Base-by-base conservation (phyloP, 1,284 basidiomycete species). In the Marasmius fiardii region DNA sequence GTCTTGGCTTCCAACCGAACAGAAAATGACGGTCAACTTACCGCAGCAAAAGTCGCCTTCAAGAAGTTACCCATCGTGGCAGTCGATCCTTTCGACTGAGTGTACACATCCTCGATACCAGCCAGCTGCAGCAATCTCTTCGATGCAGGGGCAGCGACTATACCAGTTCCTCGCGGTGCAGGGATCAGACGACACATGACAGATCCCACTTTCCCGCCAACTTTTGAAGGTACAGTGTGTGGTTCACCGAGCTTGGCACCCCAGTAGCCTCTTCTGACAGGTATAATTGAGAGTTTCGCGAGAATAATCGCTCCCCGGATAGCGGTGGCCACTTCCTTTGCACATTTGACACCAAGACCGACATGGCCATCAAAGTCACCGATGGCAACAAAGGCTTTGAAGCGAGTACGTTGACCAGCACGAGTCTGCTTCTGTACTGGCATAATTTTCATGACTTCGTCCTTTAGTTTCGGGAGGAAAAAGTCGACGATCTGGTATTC, bases 401-500 rank as follows among this genome's bases (percentile, higher is more conserved):
- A 99, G 64, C 96, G 92, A 62, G 97, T 99, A 68, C 97, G 93
- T 79, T 99, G 97, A 78, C 97, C 97, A 68, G 97, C 97, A 71
- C 94, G 95, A 61, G 97, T 99, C 79, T 99, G 97, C 81, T 99
- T 99, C 81, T 99, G 97, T 60, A 99, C 97, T 67, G 97, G 97
- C 90, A 95, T 95, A 76, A 99, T 99, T 77, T 96, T 97, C 97
- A 99, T 99, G 65, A 99, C 96, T 78, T 99, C 96, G 71, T 99
- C 95, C 84, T 98, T 98, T 77, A 98, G 90, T 73, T 93, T 92
- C 67, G 95, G 95, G 51, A 97, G 85, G 90, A 98, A 96, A 74
- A 89, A 87, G 80, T 98, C 95, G 82, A 98, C 89, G 74, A 98
- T 96, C 76, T 98, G 95, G 82, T 80, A 98, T 79, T 98, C 95